Evolutionary conservation across 2,329 filamentous ascomycete species (phyloP).

Genomic region (Beauveria caledonica): DNA sequence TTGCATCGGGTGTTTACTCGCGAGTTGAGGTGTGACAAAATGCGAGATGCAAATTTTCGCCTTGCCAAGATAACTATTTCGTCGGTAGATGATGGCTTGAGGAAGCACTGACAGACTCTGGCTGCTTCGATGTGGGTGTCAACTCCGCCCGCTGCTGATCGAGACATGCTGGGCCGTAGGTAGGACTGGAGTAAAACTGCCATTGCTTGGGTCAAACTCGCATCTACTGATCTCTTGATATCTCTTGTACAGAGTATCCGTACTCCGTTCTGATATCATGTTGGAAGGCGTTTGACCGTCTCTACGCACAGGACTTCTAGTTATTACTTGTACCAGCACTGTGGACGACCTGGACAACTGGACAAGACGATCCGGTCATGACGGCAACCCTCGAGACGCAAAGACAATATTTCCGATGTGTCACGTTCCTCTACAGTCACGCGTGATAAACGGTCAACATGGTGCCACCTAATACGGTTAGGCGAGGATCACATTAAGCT

Average conservation of each 20-base stretch:
- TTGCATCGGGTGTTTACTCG: neutral
- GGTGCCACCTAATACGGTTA: neutral
- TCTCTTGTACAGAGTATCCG: neutral
- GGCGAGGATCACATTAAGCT: neutral
- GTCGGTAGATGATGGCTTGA: neutral
- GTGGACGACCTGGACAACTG: neutral
- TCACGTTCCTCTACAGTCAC: neutral
- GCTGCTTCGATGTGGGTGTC: neutral
- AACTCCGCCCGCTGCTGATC: neutral
- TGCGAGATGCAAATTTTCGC: neutral
- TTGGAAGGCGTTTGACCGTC: neutral
- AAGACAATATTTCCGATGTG: neutral
- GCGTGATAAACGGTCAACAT: neutral
- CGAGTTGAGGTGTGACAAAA: neutral
- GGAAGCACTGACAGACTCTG: neutral
- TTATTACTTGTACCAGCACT: neutral
- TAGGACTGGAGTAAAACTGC: neutral
- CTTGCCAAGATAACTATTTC: neutral
- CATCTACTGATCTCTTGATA: neutral
- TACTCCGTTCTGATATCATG: neutral
- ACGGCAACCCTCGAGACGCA: neutral
- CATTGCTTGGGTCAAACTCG: neutral
- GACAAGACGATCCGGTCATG: neutral
- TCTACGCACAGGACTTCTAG: neutral
- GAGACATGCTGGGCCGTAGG: neutral